Evolutionary conservation across 2,329 filamentous ascomycete genomes (phyloP).

Genomic region (Stemphylium beticola): DNA sequence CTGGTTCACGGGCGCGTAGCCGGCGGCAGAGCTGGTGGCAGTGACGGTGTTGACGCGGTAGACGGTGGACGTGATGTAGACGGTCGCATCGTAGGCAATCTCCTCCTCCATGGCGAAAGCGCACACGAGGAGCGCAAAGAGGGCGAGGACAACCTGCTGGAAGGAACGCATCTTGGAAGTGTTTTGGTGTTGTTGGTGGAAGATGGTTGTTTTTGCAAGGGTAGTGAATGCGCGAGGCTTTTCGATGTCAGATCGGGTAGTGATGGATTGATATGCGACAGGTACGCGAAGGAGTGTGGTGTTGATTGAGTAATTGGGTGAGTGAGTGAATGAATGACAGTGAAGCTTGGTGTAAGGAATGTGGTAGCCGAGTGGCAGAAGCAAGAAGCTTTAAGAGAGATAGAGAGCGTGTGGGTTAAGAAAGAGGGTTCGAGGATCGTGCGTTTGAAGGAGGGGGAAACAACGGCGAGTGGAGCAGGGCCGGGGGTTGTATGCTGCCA

Average conservation of each 20-base stretch:
- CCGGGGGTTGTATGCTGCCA: constrained; percentile 19
- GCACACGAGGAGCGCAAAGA: constrained; percentile 44
- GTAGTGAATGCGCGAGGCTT: constrained; percentile 6
- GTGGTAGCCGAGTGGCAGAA: not conserved
- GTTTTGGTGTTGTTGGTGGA: constrained; percentile 14
- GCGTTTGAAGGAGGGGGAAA: constrained; percentile 31
- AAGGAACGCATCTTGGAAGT: constrained; percentile 44
- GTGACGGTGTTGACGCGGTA: constrained; percentile 49
- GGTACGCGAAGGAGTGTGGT: constrained; percentile 23
- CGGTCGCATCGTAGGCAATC: constrained; percentile 40
- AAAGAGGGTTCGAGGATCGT: constrained; percentile 16
- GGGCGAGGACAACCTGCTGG: constrained; percentile 41
- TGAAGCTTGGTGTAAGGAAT: constrained; percentile 3
- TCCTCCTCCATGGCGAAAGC: constrained; percentile 35
- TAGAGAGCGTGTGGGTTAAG: constrained; percentile 14
- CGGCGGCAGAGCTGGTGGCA: constrained; percentile 36
- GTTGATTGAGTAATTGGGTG: constrained; percentile 13
- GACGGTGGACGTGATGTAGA: constrained; percentile 48
- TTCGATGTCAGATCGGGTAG: constrained; percentile 9
- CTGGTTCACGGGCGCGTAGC: constrained; percentile 35
- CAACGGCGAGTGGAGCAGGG: constrained; percentile 20
- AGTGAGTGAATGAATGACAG: constrained; percentile 3
- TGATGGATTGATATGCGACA: constrained; percentile 14
- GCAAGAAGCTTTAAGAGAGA: constrained; percentile 15
- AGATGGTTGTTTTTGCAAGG: constrained; percentile 6